Evolutionary conservation across 164 flowering plant species (phyloP).

Genomic region (Protea cynaroides): DNA sequence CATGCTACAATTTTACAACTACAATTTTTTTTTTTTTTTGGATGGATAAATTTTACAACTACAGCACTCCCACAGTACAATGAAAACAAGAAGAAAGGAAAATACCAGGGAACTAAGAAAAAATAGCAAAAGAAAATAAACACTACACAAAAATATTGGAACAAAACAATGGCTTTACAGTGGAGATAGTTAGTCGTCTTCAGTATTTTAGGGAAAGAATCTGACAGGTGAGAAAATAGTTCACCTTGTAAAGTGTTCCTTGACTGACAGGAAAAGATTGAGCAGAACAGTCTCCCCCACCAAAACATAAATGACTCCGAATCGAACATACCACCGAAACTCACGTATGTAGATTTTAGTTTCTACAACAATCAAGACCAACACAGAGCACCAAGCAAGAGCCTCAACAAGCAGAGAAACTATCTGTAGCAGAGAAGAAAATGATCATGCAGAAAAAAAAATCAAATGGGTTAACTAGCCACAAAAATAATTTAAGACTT

Average conservation of each 20-base stretch:
- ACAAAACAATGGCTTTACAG: constrained; percentile 4
- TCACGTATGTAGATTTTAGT: constrained; percentile 74
- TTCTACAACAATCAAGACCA: constrained; percentile 66
- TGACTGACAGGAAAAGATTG: constrained; percentile 59
- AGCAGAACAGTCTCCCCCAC: constrained; percentile 78
- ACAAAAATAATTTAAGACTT: too few relatives aligned
- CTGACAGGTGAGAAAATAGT: constrained; percentile 14
- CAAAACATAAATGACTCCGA: constrained; percentile 69
- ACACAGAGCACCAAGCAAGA: constrained; percentile 72
- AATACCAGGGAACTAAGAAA: too few relatives aligned
- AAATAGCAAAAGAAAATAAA: too few relatives aligned
- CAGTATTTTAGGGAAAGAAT: not conserved
- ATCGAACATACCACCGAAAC: constrained; percentile 85
- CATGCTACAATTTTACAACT: too few relatives aligned
- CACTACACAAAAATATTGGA: not conserved
- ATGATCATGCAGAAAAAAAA: not conserved
- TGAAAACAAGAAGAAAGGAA: too few relatives aligned
- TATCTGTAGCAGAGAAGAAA: constrained; percentile 32
- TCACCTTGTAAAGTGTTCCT: constrained; percentile 49
- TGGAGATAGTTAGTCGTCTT: not conserved
- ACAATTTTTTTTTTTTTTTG: too few relatives aligned
- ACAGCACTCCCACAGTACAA: too few relatives aligned
- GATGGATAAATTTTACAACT: too few relatives aligned
- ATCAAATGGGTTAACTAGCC: not conserved
- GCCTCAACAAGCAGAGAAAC: constrained; percentile 59